Evolutionary conservation across 768 basidiomycete genomes (phyloP).

Genomic region (Tephrocybe rancida): DNA sequence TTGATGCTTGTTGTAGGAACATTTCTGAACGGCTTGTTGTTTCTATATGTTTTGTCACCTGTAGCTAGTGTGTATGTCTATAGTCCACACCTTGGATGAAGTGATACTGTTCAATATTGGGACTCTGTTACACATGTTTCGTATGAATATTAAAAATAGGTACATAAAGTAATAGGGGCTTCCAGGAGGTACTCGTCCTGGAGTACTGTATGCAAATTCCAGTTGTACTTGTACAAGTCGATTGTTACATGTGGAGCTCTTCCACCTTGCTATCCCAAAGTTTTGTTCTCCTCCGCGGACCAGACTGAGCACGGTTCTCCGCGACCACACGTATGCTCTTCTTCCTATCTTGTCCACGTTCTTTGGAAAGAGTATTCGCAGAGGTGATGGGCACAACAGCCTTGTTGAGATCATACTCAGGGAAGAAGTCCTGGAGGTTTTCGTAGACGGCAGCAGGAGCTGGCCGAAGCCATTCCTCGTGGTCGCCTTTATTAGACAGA

Average conservation of each 20-base stretch:
- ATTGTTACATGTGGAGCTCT: conserved; percentile 34
- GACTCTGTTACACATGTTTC: too few species aligned
- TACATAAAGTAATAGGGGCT: background rate
- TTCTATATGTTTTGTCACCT: background rate
- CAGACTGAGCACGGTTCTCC: conserved; percentile 60
- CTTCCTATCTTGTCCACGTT: conserved; percentile 12
- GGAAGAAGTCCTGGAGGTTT: conserved; percentile 84
- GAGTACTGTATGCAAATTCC: background rate
- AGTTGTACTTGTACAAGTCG: background rate
- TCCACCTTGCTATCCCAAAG: conserved; percentile 46
- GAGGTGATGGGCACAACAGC: conserved; percentile 68
- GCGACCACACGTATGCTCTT: conserved; percentile 88
- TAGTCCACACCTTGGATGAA: background rate
- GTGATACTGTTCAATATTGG: background rate
- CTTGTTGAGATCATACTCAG: conserved; percentile 85
- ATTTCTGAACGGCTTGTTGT: conserved; percentile 20
- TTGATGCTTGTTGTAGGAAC: conserved; percentile 21
- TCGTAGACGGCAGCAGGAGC: conserved; percentile 79
- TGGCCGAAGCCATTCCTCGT: conserved; percentile 55
- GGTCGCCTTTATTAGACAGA: conserved; percentile 9
- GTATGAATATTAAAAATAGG: background rate
- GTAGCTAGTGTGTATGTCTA: background rate
- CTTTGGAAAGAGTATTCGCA: conserved; percentile 36
- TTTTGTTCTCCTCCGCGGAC: conserved; percentile 35
- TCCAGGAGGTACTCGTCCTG: background rate